phyloP scores from a whole-genome alignment of 192 early-diverging fungal genomes.

The Geosiphon pyriformis region DNA sequence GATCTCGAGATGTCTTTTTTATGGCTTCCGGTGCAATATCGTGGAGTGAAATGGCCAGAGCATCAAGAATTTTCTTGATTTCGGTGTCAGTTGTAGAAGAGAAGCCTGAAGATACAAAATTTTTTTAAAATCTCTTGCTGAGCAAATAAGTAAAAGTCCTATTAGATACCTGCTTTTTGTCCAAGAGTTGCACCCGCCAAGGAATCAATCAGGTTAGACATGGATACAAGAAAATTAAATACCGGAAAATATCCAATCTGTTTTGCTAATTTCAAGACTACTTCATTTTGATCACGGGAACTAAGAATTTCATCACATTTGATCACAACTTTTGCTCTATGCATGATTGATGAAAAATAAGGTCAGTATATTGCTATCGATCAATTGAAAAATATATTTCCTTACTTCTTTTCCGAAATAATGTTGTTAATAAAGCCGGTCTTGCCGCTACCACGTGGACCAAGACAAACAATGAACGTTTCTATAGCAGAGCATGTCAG shows the following conservation, averaged over 20 bases:
- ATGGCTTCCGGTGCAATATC: constrained; percentile 30
- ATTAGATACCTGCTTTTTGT: constrained; percentile 63
- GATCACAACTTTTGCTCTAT: constrained; percentile 66
- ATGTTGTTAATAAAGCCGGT: constrained; percentile 68
- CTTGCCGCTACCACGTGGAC: constrained; percentile 83
- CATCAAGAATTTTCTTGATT: constrained; percentile 80
- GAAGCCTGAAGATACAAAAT: constrained; percentile 39
- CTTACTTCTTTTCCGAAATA: constrained; percentile 54
- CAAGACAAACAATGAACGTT: constrained; percentile 76
- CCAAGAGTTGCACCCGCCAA: constrained; percentile 86
- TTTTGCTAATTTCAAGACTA: constrained; percentile 69
- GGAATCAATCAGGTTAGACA: constrained; percentile 74
- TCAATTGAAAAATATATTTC: not conserved
- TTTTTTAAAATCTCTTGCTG: not conserved
- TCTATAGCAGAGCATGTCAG: constrained; percentile 36
- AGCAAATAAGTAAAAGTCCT: not conserved
- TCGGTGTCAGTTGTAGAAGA: constrained; percentile 79
- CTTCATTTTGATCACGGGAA: constrained; percentile 63
- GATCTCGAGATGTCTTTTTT: constrained; percentile 2
- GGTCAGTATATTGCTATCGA: not conserved
- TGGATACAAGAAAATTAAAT: constrained; percentile 71
- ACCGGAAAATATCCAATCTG: constrained; percentile 92
- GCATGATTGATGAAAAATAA: not conserved
- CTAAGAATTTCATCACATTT: constrained; percentile 73
- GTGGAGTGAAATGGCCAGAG: constrained; percentile 65